Evolutionary conservation across 2,329 filamentous ascomycete genomes (phyloP), one percentile per base, ranked within the genome.

Genomic region (Xylaria hypoxylon): DNA sequence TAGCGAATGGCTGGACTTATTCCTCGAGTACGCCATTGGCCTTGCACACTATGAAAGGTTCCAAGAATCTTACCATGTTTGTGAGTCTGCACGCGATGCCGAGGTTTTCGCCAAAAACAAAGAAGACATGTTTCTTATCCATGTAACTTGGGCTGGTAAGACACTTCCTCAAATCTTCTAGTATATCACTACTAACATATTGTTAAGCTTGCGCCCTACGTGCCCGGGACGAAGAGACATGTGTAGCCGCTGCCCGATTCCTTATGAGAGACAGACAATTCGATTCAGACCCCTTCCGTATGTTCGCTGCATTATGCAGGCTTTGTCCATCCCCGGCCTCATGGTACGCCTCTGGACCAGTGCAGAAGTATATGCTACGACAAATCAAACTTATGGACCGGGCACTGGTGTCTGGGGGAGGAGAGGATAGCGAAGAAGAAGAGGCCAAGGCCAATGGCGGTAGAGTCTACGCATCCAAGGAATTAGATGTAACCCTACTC

Each of bases 351-450:
- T 90, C 91, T 2, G 92, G 92, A 0, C 90, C 93, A 0, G 90
- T 91, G 22, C 94, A 97, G 78, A 98, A 98, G 77, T 97, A 92
- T 76, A 89, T 98, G 74, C 84, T 97, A 64, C 90, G 96, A 4
- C 93, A 97, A 79, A 92, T 99, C 79, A 96, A 97, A 78, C 89
- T 89, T 3, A 92, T 97, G 82, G 96, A 99, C 78, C 90, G 87
- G 69, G 81, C 83, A 4, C 83, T 92, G 15, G 50, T 47, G 15
- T 62, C 80, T 2, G 81, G 83, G 15, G 80, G 84, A 15, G 80
- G 84, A 45, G 79, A 80, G 31, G 78, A 79, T 62, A 78, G 78
- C 68, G 74, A 77, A 56, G 79, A 81, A 52, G 76, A 77, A 24
- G 73, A 77, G 48, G 76, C 77, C 4, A 68, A 68, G 31, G 35